Base-by-base conservation (phyloP, 306 rosid genomes). In the Dicorynia guianensis region DNA sequence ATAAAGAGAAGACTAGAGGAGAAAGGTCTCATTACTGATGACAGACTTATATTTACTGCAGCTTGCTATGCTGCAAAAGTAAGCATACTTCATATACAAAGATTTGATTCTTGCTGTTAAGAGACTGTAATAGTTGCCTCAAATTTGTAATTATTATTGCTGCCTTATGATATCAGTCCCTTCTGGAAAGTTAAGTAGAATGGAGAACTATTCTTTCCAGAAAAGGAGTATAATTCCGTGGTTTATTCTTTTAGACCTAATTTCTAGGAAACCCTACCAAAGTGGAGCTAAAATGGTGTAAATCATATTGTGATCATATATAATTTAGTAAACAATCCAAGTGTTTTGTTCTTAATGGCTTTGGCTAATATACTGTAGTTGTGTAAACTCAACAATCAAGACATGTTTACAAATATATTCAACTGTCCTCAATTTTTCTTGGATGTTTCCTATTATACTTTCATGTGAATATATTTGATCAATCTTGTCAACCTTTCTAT, bases 21-120 rank as follows among this genome's bases (percentile, higher is more conserved):
- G 84, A 93, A 93, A 78, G 91, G 93, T 67, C 79, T 88, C 63
- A 88, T 90, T 54, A 74, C 87, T 48, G 97, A 93, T 80, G 96
- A 90, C 71, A 85, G 81, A 69, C 68, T 87, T 50, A 77, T 88
- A 36, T 90, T 87, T 78, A 55, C 87, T 62, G 96, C 92, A 57
- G 83, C 97, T 57, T 93, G 93, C 83, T 93, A 93, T 71, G 91
- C 92, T 74, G 93, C 97, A 68, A 90, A 90, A 81, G 97, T 93
- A 76, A 84, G 93, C 48, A 82, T 47, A 46, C 53, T 49, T 47
- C 59, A 71, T 52, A 40, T 69, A 56, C 55, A 33, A 19, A 58
- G 39, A 69, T 18, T 50, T 11, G 63, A 47, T 61, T 63, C 18
- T 71, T 40, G 69, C 65, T 40, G 19, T 54, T 68, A 40, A 4